Conservation (phyloP, 225 moss, liverwort and hornwort genomes). For the Pleurozium schreberi region DNA sequence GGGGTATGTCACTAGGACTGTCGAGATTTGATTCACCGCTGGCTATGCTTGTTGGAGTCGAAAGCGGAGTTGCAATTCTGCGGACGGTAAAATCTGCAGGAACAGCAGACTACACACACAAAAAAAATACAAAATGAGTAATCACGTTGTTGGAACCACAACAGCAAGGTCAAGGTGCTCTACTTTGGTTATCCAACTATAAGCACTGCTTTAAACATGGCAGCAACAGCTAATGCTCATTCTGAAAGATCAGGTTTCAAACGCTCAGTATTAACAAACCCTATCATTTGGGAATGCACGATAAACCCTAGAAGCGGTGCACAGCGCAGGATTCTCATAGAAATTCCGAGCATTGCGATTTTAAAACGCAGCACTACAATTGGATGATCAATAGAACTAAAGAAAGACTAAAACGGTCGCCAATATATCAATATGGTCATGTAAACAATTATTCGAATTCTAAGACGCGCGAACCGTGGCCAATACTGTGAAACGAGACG, state of each 20-base stretch:
- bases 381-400: background rate
- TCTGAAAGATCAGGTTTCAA: background rate
- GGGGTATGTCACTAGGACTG: background rate
- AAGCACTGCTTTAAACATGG: background rate
- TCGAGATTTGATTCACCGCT: conserved; percentile 15
- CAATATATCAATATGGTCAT: background rate
- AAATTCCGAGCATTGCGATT: background rate
- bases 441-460: background rate
- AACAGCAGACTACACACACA: background rate
- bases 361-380: background rate
- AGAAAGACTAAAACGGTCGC: background rate
- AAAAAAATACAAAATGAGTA: background rate
- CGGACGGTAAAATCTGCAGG: background rate
- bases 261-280: background rate
- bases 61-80: conserved; percentile 15
- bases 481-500: background rate
- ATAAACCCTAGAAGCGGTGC: background rate
- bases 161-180: background rate
- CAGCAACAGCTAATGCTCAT: background rate
- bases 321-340: background rate
- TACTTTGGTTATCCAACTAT: background rate
- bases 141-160: background rate
- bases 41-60: conserved; percentile 30
- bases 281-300: background rate
- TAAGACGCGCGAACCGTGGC: background rate